Conservation (phyloP, 768 basidiomycete genomes). For the Rhizopogon salebrosus region DNA sequence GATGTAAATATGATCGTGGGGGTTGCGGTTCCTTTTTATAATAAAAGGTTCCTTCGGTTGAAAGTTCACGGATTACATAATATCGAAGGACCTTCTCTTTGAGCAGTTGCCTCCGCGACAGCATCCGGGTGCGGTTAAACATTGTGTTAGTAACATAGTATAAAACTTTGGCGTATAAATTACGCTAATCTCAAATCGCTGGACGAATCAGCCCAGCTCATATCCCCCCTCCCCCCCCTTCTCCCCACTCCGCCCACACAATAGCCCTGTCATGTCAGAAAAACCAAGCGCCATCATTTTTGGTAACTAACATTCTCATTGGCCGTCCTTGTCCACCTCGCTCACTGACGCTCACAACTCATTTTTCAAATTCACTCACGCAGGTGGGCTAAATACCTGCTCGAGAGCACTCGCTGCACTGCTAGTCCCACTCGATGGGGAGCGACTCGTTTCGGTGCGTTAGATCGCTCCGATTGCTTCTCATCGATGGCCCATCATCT, state of each 20-base stretch:
- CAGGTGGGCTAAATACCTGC: slow-evolving; percentile 80
- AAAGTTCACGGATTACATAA: slow-evolving; percentile 16
- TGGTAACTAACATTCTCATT: slow-evolving; percentile 40
- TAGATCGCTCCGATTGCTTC: slow-evolving; percentile 1
- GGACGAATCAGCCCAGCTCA: slow-evolving; percentile 14
- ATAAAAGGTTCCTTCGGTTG: not conserved
- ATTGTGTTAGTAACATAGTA: not conserved
- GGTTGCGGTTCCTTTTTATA: slow-evolving; percentile 1
- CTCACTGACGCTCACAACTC: slow-evolving; percentile 5
- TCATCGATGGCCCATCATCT: slow-evolving; percentile 9
- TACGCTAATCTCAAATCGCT: slow-evolving; percentile 9
- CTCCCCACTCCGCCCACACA: slow-evolving; percentile 3
- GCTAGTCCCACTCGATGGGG: slow-evolving; percentile 64
- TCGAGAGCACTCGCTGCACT: slow-evolving; percentile 65
- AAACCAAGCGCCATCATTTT: slow-evolving; percentile 73
- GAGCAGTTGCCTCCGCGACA: slow-evolving; percentile 21
- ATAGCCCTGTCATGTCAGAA: slow-evolving; percentile 28
- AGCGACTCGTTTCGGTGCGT: slow-evolving; percentile 68
- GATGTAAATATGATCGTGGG: not conserved
- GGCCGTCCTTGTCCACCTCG: slow-evolving; percentile 1
- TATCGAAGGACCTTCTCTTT: slow-evolving; percentile 1
- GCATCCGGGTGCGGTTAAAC: slow-evolving; percentile 7
- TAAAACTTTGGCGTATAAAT: slow-evolving; percentile 18
- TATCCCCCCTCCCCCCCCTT: slow-evolving; percentile 2
- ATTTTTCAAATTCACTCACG: slow-evolving; percentile 1